Percentiles rank a stretch among this genome's conserved stretches.
phyloP scores from a whole-genome alignment of 192 early-diverging fungal genomes.

The Obelidium mucronatum region DNA sequence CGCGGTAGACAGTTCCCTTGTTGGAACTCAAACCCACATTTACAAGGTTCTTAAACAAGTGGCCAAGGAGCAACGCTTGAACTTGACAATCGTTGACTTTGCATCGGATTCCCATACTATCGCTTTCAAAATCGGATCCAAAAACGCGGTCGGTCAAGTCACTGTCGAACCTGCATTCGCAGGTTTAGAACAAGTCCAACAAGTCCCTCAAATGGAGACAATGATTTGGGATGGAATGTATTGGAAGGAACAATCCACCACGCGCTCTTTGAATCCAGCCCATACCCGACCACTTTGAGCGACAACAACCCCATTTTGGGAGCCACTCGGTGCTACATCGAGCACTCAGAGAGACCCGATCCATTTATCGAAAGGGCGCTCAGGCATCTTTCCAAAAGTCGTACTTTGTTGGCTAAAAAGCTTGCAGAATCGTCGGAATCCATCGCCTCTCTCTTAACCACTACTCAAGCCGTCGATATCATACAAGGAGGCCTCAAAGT shows the following conservation, averaged over 20 bases:
- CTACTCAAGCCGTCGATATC: constrained; percentile 54
- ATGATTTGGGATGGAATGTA: constrained; percentile 30
- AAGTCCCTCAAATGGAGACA: background rate
- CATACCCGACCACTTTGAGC: background rate
- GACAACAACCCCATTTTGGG: constrained; percentile 33
- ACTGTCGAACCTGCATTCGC: background rate
- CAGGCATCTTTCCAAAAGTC: background rate
- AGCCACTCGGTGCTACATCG: constrained; percentile 27
- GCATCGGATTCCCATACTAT: background rate
- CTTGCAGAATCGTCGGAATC: no score
- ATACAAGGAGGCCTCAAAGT: constrained; percentile 56
- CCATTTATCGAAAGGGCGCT: background rate
- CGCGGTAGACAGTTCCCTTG: constrained; percentile 7
- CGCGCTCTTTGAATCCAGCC: constrained; percentile 5
- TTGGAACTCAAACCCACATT: constrained; percentile 8
- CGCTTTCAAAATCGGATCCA: background rate
- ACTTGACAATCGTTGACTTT: constrained; percentile 15
- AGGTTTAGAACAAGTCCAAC: constrained; percentile 42
- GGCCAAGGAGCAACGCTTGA: background rate
- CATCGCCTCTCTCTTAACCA: constrained; percentile 34
- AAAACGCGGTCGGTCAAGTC: constrained; percentile 1
- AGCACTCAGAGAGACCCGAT: constrained; percentile 28
- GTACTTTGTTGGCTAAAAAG: background rate
- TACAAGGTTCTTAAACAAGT: constrained; percentile 9
- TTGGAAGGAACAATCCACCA: constrained; percentile 46